Evolutionary conservation across 257 asterid genomes (phyloP), one percentile per base, ranked within the genome.

Genomic region (Gentiana dahurica): DNA sequence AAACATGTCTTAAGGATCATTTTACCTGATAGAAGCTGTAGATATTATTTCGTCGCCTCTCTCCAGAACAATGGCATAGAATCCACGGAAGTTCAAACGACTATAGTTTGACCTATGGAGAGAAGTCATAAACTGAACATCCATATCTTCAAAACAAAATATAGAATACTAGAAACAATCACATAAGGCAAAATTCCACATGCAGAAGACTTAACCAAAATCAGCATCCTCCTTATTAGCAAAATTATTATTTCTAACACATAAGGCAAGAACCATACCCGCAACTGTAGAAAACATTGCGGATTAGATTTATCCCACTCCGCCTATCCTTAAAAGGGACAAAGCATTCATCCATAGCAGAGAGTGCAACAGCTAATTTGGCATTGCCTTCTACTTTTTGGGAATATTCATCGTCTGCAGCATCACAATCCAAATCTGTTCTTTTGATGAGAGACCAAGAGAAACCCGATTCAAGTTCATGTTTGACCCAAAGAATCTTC

Each of bases 261-360:
- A 59, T 53, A 57, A 58, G 37, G n/a, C 62, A 61, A 12, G 65
- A 75, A 54, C 60, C 65, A 49, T 73, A 92, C 99, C 97, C 90
- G 60, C 92, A 83, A 71, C 82, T 92, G 63, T 85, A 92, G 53
- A 85, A 82, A 66, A 81, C 94, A 67, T 76, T 92, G 46, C 72
- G 93, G 61, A 88, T 77, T 66, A 92, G 72, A 79, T 81, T 88
- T 51, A 92, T 82, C 73, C 87, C 94, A 74, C 95, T 85, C 78
- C 89, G 78, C 70, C 97, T 70, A 74, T 92, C 99, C 69, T 77
- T 59, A 49, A 85, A 81, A 50, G 99, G 99, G 79, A 87, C 62
- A 77, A 92, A 85, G 74, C 99, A 92, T 70, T 92, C 99, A 65
- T 92, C 86, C 89, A 92, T 80, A n/a, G 86, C 85, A 53, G 91